phyloP scores from a whole-genome alignment of 495 filamentous ascomycete species.

The Penicillium macrosclerotiorum region DNA sequence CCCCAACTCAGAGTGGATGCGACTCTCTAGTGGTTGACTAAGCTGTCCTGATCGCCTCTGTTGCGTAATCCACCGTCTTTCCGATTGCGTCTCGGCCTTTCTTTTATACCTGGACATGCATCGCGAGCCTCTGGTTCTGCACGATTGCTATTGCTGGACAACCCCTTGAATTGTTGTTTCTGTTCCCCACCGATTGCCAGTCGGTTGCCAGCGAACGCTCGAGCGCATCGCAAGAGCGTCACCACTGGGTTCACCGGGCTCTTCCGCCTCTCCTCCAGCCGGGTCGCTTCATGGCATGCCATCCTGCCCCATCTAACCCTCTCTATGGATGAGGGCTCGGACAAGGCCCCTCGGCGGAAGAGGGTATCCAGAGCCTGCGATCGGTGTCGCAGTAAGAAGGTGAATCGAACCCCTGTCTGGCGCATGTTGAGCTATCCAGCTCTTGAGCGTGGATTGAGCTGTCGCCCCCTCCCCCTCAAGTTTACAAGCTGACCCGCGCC shows the following conservation, averaged over 20 bases:
- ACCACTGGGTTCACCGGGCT: neutral
- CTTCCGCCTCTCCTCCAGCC: neutral
- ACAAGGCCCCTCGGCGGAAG: slow-evolving; percentile 52
- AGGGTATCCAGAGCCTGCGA: slow-evolving; percentile 71
- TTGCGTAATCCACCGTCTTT: slow-evolving; percentile 9
- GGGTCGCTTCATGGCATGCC: slow-evolving; percentile 24
- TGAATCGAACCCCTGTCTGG: slow-evolving; percentile 10
- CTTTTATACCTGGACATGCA: neutral
- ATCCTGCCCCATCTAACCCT: slow-evolving; percentile 22
- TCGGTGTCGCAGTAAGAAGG: slow-evolving; percentile 64
- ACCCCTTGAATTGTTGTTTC: neutral
- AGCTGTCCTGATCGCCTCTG: slow-evolving; percentile 1
- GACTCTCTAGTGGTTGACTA: neutral
- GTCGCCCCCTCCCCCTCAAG: no score
- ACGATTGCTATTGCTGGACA: neutral
- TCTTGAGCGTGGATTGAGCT: no score
- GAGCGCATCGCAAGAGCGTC: neutral
- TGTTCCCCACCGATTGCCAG: neutral
- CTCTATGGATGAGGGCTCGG: slow-evolving; percentile 47
- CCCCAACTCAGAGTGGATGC: neutral
- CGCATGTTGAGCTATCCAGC: neutral
- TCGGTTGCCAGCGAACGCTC: neutral
- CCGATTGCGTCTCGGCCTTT: slow-evolving; percentile 7
- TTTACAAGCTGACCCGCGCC: slow-evolving; percentile 1
- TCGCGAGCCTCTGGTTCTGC: neutral